Evolutionary conservation across 257 asterid genomes (phyloP).

Genomic region (Nicotiana attenuata): DNA sequence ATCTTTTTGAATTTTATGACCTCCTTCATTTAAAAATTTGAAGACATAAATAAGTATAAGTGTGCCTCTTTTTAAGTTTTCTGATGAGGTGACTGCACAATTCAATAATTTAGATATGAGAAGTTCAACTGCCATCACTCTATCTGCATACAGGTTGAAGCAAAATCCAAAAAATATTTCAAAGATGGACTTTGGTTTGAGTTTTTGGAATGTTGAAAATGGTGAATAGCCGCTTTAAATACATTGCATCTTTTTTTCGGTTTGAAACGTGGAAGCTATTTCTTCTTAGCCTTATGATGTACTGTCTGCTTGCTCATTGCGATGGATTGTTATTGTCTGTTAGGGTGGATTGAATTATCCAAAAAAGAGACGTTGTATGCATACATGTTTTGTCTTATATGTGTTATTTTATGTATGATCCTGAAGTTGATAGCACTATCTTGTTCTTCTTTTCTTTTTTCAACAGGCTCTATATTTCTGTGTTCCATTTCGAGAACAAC

Average conservation of each 20-base stretch:
- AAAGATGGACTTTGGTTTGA: neutral
- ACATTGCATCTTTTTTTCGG: neutral
- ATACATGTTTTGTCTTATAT: neutral
- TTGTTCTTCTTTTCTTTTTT: slow-evolving; percentile 1
- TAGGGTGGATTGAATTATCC: neutral
- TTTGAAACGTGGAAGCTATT: neutral
- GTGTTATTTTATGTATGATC: neutral
- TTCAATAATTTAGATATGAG: neutral
- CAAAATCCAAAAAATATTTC: neutral
- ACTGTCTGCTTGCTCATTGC: neutral
- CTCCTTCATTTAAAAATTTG: neutral
- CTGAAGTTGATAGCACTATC: neutral
- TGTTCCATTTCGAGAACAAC: slow-evolving; percentile 88
- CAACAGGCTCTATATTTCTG: slow-evolving; percentile 96
- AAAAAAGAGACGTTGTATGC: neutral
- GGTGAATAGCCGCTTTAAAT: neutral
- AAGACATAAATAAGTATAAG: neutral
- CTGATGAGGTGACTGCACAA: neutral
- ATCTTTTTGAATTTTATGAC: neutral
- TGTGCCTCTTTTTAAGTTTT: neutral
- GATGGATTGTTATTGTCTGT: neutral
- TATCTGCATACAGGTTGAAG: slow-evolving; percentile 2
- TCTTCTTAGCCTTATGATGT: neutral
- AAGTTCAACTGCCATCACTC: neutral
- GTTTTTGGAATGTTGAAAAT: neutral